Conservation (phyloP, 345 rosid genomes). For the Bruguiera gymnorhiza region DNA sequence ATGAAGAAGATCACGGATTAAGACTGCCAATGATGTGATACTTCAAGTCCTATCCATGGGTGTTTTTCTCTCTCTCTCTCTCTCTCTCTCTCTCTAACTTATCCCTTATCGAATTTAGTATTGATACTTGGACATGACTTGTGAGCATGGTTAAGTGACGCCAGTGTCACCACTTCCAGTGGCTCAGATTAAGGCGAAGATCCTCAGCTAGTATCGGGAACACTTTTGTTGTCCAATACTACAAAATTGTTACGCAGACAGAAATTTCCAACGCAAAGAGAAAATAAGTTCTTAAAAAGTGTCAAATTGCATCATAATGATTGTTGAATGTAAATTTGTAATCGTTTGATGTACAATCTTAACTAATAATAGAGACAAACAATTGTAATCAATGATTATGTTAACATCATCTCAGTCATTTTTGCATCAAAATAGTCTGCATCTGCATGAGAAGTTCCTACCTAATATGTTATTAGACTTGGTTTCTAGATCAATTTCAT, state of each 20-base stretch:
- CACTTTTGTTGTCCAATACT: background rate
- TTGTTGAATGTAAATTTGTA: too few relatives aligned
- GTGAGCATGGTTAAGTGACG: constrained; percentile 38
- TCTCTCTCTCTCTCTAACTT: background rate
- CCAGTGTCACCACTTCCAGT: constrained; percentile 17
- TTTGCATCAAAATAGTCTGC: too few relatives aligned
- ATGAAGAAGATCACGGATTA: constrained; percentile 16
- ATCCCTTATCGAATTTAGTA: background rate
- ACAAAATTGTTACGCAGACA: too few relatives aligned
- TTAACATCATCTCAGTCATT: too few relatives aligned
- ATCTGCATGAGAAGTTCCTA: too few relatives aligned
- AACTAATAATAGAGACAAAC: too few relatives aligned
- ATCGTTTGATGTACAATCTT: too few relatives aligned
- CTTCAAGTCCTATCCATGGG: constrained; percentile 1
- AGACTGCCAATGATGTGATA: constrained; percentile 20
- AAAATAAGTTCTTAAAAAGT: background rate
- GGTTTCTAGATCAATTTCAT: background rate
- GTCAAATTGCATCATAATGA: background rate
- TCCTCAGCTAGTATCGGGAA: background rate
- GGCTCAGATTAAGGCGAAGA: constrained; percentile 17
- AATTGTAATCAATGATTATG: too few relatives aligned
- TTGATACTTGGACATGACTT: constrained; percentile 22
- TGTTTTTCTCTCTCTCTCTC: background rate
- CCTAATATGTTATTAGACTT: constrained; percentile 2
- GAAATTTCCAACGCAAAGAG: background rate